Evolutionary conservation across 1,284 basidiomycete species (phyloP), one percentile per base, ranked within the genome.

Genomic region (Puccinia horiana): DNA sequence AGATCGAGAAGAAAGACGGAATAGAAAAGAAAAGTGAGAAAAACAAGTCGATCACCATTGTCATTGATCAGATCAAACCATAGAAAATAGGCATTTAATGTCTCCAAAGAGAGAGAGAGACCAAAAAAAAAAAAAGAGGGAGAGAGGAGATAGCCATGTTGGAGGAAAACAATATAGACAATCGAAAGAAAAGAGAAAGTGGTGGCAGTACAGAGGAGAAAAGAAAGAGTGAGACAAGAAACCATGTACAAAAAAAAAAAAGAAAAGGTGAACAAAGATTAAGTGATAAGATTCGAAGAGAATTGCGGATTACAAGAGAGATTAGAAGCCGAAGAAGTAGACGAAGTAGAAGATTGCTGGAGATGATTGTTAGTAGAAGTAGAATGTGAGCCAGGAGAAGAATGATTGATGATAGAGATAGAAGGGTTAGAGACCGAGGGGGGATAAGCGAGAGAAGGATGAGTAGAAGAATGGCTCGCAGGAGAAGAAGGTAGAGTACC

Each of bases 281-380:
- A 42, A 40, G 63, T n/a, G 37, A 42, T 40, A 42, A 67, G 63
- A 42, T 67, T 29, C 5, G 63, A 67, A 67, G 63, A 67, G 9
- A 37, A 42, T 32, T 67, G 63, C 11, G 35, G 63, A 42, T 20
- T 67, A 42, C 63, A 67, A 1, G 63, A 67, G 37, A 67, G 35
- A 42, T 67, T 67, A 26, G 63, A 67, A 8, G 37, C 23, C 12
- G 35, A 42, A 42, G 63, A 67, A 12, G 29, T 9, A 37, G 63
- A 67, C 8, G 63, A 42, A 67, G 63, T 20, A 32, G 63, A 67
- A n/a, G 63, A 42, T 42, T 40, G 63, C 63, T 67, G 63, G 63
- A 42, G 61, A 20, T 58, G 56, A 20, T 14, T 6, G 26, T 63
- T n/a, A 37, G 3, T n/a, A n/a, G n/a, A n/a, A n/a, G n/a, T n/a